Evolutionary conservation across 345 rosid species (phyloP), one percentile per base, ranked within the genome.

Genomic region (Gossypium mustelinum): DNA sequence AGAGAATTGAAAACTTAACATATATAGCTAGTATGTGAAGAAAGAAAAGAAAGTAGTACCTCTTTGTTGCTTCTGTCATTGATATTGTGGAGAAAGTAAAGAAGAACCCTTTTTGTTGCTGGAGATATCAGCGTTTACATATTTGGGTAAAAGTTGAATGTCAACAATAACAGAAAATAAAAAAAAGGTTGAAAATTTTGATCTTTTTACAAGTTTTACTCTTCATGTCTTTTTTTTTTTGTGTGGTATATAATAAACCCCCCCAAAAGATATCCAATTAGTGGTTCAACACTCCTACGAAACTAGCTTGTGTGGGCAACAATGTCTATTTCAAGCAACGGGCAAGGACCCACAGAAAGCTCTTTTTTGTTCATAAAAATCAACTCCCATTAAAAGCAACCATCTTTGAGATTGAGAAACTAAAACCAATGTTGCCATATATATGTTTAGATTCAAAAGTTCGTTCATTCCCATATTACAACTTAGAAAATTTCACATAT

Each of bases 51-150:
- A 18, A 51, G 0, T 0, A 27, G 29, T 12, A 58, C 75, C 75
- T 24, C 44, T 44, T 72, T 2, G 55, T 20, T 72, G 14, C 75
- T 57, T 44, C 67, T 58, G 44, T 67, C 75, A 73, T 59, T 45
- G 70, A 44, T 66, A 34, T 11, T 44, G 70, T 11, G 17, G n/a
- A 44, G 34, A 57, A 66, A 65, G 3, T 18, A 65, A 52, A 44
- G 59, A 17, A 63, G 2, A 9, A 34, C 44, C 6, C 45, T 27
- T 0, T 59, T 27, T 24, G 44, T 0, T 12, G 56, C 0, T 45
- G 12, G 0, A 45, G 48, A 29, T 29, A 29, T 3, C 6, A 29
- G 0, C 39, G 4, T 29, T 29, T 29, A 29, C 6, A 29, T 4
- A 29, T 29, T 4, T 29, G 0, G 5, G 39, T 29, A 3, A 29